Percentiles rank a stretch among this genome's conserved stretches.
These are phyloP conservation scores for Cordyceps tenuipes DNA, from an alignment of 2,329 filamentous ascomycete species.

Conservation along the genomic window DNA sequence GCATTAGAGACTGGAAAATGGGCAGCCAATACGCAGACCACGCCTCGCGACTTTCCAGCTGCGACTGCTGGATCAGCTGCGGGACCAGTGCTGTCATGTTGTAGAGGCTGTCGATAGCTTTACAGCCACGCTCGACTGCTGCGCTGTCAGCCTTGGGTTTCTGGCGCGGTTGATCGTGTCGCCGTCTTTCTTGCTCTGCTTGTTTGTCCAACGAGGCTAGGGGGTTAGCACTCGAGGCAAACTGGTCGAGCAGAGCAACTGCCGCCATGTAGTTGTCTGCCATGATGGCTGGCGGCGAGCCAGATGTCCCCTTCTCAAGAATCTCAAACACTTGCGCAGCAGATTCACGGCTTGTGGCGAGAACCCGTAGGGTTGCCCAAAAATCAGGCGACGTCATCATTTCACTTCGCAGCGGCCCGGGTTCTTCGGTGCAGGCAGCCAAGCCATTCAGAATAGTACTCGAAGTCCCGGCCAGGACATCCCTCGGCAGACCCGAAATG, in stretches of 20 bases:
- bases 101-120: slow-evolving; percentile 74
- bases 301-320: slow-evolving; percentile 67
- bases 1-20: slow-evolving; percentile 79
- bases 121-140: slow-evolving; percentile 66
- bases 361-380: slow-evolving; percentile 77
- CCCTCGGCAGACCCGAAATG: slow-evolving; percentile 78
- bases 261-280: slow-evolving; percentile 93
- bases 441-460: slow-evolving; percentile 71
- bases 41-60: slow-evolving; percentile 79
- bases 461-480: slow-evolving; percentile 67
- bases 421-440: slow-evolving; percentile 67
- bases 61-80: slow-evolving; percentile 82
- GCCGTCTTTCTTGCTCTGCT: slow-evolving; percentile 42
- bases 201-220: slow-evolving; percentile 63
- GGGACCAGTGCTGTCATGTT: slow-evolving; percentile 75
- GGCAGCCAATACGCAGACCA: slow-evolving; percentile 98
- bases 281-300: slow-evolving; percentile 73
- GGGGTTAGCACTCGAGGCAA: slow-evolving; percentile 73
- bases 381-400: slow-evolving; percentile 96
- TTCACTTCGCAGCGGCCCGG: slow-evolving; percentile 74
- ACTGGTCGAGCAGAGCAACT: slow-evolving; percentile 77
- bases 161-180: slow-evolving; percentile 21
- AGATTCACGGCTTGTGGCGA: slow-evolving; percentile 62
- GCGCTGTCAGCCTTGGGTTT: slow-evolving; percentile 29
- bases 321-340: slow-evolving; percentile 77